These are phyloP conservation scores for Diaporthe caulivora DNA, from an alignment of 2,329 filamentous ascomycete genomes.

Conservation along the genomic window DNA sequence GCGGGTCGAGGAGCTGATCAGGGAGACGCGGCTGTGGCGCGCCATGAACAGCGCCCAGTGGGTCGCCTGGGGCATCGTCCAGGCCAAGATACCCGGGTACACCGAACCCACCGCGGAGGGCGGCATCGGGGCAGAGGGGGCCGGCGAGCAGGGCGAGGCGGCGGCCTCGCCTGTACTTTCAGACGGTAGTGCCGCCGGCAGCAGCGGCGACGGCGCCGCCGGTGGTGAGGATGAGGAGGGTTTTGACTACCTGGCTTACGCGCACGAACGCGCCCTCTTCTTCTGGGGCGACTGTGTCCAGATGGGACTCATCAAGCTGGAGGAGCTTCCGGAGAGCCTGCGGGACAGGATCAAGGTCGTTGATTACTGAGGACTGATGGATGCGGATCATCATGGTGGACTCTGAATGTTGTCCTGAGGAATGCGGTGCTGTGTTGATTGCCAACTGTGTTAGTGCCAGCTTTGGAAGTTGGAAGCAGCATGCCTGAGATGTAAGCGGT, in stretches of 20 bases:
- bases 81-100: slow-evolving; percentile 86
- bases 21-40: slow-evolving; percentile 88
- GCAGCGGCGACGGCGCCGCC: slow-evolving; percentile 44
- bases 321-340: slow-evolving; percentile 82
- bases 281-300: slow-evolving; percentile 92
- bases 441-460: neutral
- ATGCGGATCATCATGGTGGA: neutral
- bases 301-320: slow-evolving; percentile 78
- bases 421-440: neutral
- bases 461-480: too few relatives aligned
- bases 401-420: neutral
- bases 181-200: slow-evolving; percentile 44
- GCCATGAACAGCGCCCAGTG: slow-evolving; percentile 89
- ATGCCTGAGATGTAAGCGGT: neutral
- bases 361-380: slow-evolving; percentile 64
- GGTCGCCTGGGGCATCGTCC: slow-evolving; percentile 96
- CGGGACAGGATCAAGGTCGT: slow-evolving; percentile 76
- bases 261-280: slow-evolving; percentile 90
- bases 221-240: slow-evolving; percentile 74
- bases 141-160: slow-evolving; percentile 22
- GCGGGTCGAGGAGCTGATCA: slow-evolving; percentile 73
- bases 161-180: slow-evolving; percentile 37
- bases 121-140: slow-evolving; percentile 51
- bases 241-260: slow-evolving; percentile 94
- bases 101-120: slow-evolving; percentile 56